phyloP scores from a whole-genome alignment of 2,329 filamentous ascomycete species.

The Cyclaneusma minus region DNA sequence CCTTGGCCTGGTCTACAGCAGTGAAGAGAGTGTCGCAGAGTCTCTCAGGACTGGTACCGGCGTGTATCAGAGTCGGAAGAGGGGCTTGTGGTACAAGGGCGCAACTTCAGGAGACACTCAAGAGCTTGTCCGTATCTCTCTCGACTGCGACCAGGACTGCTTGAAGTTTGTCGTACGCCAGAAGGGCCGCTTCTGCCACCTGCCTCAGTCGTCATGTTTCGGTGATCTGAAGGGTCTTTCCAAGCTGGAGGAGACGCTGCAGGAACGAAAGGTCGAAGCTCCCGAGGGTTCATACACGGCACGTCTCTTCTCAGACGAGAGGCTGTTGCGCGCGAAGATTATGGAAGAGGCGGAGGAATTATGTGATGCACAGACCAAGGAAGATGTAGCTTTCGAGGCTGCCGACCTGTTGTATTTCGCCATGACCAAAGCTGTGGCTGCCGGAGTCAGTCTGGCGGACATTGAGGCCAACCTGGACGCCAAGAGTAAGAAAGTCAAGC shows the following conservation, averaged over 20 bases:
- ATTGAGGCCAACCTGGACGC: constrained; percentile 85
- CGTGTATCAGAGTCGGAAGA: constrained; percentile 92
- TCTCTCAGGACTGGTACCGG: constrained; percentile 68
- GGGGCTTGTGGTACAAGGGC: constrained; percentile 93
- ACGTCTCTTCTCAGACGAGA: constrained; percentile 78
- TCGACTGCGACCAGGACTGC: constrained; percentile 91
- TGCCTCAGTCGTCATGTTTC: constrained; percentile 86
- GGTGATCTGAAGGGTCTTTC: constrained; percentile 70
- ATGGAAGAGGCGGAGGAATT: constrained; percentile 97
- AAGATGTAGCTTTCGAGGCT: constrained; percentile 85
- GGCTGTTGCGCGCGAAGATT: constrained; percentile 84
- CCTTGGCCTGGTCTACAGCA: constrained; percentile 88
- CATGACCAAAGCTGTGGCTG: constrained; percentile 71
- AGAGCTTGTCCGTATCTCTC: constrained; percentile 65
- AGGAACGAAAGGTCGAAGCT: constrained; percentile 66
- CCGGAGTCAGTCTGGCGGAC: constrained; percentile 74
- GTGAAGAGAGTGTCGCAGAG: constrained; percentile 75
- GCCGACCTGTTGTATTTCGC: constrained; percentile 95
- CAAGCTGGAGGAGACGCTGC: constrained; percentile 73
- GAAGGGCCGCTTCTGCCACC: constrained; percentile 85
- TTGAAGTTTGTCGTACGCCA: constrained; percentile 82
- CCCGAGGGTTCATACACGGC: constrained; percentile 89
- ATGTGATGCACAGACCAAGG: constrained; percentile 66
- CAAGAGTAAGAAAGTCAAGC: constrained; percentile 90
- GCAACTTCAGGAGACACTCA: constrained; percentile 89